Evolutionary conservation across 257 asterid genomes (phyloP).

Genomic region (Capsicum baccatum): DNA sequence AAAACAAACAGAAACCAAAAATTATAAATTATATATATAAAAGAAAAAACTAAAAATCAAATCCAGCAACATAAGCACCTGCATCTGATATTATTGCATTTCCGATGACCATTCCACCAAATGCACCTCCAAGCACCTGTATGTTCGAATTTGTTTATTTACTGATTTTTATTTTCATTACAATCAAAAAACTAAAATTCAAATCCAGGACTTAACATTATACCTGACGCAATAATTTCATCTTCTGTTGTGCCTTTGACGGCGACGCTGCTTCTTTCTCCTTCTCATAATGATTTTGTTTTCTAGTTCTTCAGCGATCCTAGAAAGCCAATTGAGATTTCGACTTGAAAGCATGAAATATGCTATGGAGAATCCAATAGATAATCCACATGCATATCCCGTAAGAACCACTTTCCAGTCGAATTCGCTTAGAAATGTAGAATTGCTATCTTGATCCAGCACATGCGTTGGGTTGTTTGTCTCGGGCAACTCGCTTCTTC

Average conservation of each 20-base stretch:
- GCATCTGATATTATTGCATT: too few relatives aligned
- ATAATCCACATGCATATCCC: slow-evolving; percentile 28
- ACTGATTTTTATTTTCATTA: background rate
- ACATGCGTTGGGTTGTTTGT: background rate
- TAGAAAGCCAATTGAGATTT: too few relatives aligned
- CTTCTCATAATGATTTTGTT: background rate
- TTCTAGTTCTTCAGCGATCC: too few relatives aligned
- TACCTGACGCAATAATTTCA: background rate
- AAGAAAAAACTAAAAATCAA: too few relatives aligned
- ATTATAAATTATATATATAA: too few relatives aligned
- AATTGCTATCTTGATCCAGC: background rate
- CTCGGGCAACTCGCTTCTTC: background rate
- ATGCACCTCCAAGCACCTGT: background rate
- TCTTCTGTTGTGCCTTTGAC: background rate
- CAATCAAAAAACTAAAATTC: too few relatives aligned
- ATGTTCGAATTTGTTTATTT: background rate
- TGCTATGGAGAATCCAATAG: too few relatives aligned
- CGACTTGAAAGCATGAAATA: too few relatives aligned
- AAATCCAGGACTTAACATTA: too few relatives aligned
- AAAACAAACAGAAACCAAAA: too few relatives aligned
- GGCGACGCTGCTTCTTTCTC: background rate
- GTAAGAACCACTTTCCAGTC: slow-evolving; percentile 29
- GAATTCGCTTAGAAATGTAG: slow-evolving; percentile 11
- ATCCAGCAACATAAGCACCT: too few relatives aligned
- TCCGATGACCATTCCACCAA: background rate